phyloP scores from a whole-genome alignment of 2,329 filamentous ascomycete species.

The Ophiognomonia clavigignenti-juglandacearum region DNA sequence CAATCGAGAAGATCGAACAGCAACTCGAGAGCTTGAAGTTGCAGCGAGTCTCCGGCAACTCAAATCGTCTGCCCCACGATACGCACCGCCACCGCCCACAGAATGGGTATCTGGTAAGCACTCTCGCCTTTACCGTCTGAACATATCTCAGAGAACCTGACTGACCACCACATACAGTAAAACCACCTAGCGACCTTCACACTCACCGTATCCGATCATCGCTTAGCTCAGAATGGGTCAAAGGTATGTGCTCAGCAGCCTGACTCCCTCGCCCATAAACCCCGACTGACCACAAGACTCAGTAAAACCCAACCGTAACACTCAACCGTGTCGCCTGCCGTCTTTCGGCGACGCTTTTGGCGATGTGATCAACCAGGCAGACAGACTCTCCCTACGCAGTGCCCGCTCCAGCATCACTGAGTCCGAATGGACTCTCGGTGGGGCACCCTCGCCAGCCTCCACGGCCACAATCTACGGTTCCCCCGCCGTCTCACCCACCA shows the following conservation, averaged over 20 bases:
- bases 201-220: too few relatives aligned
- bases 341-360: constrained; percentile 6
- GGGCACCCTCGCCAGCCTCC: background rate
- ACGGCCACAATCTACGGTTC: constrained; percentile 7
- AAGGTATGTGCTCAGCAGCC: too few relatives aligned
- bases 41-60: constrained; percentile 7
- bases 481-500: background rate
- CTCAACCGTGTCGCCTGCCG: background rate
- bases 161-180: background rate
- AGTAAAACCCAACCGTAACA: too few relatives aligned
- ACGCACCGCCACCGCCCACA: background rate
- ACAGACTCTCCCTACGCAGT: too few relatives aligned
- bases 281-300: background rate
- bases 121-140: background rate
- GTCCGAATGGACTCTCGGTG: too few relatives aligned
- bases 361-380: background rate
- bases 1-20: background rate
- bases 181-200: too few relatives aligned
- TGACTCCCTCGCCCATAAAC: too few relatives aligned
- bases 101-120: constrained; percentile 3
- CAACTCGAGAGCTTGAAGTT: constrained; percentile 5
- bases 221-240: too few relatives aligned
- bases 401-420: too few relatives aligned
- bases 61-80: background rate
- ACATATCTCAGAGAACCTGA: background rate